Evolutionary conservation across 306 rosid species (phyloP).

Genomic region (Urtica urens): DNA sequence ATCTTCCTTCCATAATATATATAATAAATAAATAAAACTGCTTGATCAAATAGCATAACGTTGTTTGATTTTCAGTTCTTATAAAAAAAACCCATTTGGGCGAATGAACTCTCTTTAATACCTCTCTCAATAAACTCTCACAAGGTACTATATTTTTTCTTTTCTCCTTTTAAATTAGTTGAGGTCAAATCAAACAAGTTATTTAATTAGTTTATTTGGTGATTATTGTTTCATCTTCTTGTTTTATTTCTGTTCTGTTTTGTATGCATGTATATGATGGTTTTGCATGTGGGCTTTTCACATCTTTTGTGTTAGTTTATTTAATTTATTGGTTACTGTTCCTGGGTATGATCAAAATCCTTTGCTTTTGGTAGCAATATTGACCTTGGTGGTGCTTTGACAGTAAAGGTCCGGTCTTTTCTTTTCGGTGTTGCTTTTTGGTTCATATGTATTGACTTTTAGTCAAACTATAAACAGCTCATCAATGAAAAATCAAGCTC

Average conservation of each 20-base stretch:
- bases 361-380: slow-evolving; percentile 14
- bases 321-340: slow-evolving; percentile 17
- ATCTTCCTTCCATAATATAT: neutral
- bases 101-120: slow-evolving; percentile 24
- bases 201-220: slow-evolving; percentile 1
- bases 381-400: slow-evolving; percentile 20
- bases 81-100: slow-evolving; percentile 16
- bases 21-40: no score
- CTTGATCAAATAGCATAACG: slow-evolving; percentile 24
- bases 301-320: slow-evolving; percentile 15
- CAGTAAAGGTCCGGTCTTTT: slow-evolving; percentile 5
- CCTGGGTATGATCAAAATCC: slow-evolving; percentile 14
- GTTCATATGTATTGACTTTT: no score
- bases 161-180: slow-evolving; percentile 9
- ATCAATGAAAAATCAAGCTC: no score
- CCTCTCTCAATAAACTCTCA: slow-evolving; percentile 10
- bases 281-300: slow-evolving; percentile 27
- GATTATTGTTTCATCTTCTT: slow-evolving; percentile 7
- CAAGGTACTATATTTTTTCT: slow-evolving; percentile 10
- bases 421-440: neutral
- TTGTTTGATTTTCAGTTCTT: neutral
- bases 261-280: slow-evolving; percentile 9
- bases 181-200: no score
- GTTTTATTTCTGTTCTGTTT: neutral
- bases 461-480: neutral